Conservation (phyloP, 306 rosid species). For the Alnus rubra region DNA sequence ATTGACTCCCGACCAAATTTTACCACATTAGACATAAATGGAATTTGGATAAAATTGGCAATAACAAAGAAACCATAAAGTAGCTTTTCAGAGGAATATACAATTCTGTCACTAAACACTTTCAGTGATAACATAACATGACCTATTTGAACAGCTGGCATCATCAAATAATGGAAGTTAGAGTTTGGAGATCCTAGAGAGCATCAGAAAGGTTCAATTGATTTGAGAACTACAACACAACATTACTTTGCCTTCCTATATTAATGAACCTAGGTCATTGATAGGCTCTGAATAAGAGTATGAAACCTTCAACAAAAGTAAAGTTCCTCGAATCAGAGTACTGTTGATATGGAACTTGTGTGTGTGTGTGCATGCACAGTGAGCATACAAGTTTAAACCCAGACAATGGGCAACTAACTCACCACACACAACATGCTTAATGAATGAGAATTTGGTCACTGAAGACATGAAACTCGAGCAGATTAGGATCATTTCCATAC, state of each 20-base stretch:
- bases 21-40: neutral
- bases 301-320: neutral
- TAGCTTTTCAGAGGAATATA: neutral
- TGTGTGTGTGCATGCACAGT: neutral
- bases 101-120: neutral
- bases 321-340: neutral
- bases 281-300: neutral
- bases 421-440: neutral
- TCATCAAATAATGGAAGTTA: neutral
- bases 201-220: neutral
- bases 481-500: constrained; percentile 42
- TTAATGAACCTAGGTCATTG: neutral
- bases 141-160: neutral
- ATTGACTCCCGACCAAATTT: neutral
- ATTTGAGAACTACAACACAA: neutral
- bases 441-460: neutral
- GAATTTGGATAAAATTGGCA: neutral
- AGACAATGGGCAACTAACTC: neutral
- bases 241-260: neutral
- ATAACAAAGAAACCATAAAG: neutral
- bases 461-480: constrained; percentile 16
- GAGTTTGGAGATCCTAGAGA: neutral
- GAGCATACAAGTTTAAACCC: neutral
- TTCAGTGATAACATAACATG: neutral
- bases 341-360: neutral